A percentile compares a stretch with the other conserved stretches of the same genome.
Evolutionary conservation across 208 protist species (phyloP).

Genomic region (Leishmania amazonensis): DNA sequence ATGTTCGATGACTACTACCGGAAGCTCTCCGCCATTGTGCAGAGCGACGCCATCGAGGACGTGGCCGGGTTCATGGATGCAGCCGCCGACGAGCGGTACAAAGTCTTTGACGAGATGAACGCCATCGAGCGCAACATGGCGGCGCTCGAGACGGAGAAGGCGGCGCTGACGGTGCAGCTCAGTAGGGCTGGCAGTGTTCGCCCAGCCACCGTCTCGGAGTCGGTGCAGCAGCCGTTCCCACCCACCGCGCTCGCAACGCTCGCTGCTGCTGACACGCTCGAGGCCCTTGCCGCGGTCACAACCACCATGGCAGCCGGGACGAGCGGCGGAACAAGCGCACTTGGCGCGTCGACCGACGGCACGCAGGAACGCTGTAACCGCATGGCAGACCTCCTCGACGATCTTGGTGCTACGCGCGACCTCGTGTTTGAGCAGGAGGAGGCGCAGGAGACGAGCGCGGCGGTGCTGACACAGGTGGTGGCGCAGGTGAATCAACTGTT

Average conservation of each 20-base stretch:
- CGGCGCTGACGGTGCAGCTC: constrained; percentile 22
- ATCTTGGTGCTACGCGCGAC: constrained; percentile 32
- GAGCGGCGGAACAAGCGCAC: not conserved
- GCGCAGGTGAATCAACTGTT: constrained; percentile 46
- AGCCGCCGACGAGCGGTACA: constrained; percentile 52
- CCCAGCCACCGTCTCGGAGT: not conserved
- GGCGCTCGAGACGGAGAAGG: constrained; percentile 35
- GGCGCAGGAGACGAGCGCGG: constrained; percentile 19
- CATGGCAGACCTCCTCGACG: constrained; percentile 21
- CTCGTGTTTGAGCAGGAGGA: constrained; percentile 30
- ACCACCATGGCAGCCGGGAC: not conserved
- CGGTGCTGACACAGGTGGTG: constrained; percentile 35
- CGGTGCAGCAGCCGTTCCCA: not conserved
- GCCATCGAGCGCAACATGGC: constrained; percentile 44
- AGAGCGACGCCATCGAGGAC: constrained; percentile 45
- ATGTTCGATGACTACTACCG: constrained; percentile 57
- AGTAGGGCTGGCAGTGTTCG: not conserved
- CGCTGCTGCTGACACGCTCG: constrained; percentile 12
- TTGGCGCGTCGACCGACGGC: not conserved
- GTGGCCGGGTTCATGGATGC: constrained; percentile 62
- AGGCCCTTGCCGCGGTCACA: constrained; percentile 1
- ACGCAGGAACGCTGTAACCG: constrained; percentile 2
- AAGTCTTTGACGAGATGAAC: constrained; percentile 57
- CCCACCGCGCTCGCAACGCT: constrained; percentile 14
- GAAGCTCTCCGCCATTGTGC: constrained; percentile 49